Percentiles rank a stretch among this genome's conserved stretches.
These are phyloP conservation scores for Leishmania arabica DNA, from an alignment of 208 protist species.

Conservation along the genomic window DNA sequence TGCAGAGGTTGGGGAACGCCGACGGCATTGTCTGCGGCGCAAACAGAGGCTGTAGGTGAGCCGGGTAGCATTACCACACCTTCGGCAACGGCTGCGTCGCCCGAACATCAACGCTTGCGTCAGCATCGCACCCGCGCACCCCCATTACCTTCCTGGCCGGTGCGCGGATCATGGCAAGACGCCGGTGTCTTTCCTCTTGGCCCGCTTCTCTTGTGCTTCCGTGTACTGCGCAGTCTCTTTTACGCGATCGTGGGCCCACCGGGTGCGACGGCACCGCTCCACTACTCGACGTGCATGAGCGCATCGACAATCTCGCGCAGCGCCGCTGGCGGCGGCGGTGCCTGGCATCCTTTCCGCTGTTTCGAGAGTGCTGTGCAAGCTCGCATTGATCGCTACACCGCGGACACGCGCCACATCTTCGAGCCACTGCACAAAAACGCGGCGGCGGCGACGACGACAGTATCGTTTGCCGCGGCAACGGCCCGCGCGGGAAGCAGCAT, in stretches of 20 bases:
- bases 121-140: neutral
- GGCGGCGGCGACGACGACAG: neutral
- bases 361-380: neutral
- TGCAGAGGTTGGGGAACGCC: constrained; percentile 16
- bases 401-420: constrained; percentile 21
- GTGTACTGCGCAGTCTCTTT: neutral
- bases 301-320: neutral
- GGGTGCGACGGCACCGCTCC: neutral
- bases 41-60: too few species aligned
- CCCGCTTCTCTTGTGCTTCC: constrained; percentile 1
- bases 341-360: neutral
- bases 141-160: neutral
- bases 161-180: neutral
- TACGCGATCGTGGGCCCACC: neutral
- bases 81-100: neutral
- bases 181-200: neutral
- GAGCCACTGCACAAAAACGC: constrained; percentile 3
- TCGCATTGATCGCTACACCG: constrained; percentile 6
- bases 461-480: neutral
- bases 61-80: too few species aligned
- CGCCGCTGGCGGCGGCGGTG: neutral
- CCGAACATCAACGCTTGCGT: neutral
- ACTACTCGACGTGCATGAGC: neutral
- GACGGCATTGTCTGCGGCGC: neutral
- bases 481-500: neutral